Evolutionary conservation across 768 basidiomycete species (phyloP), one percentile per base, ranked within the genome.

Genomic region (Xerocomellus amylosporus): DNA sequence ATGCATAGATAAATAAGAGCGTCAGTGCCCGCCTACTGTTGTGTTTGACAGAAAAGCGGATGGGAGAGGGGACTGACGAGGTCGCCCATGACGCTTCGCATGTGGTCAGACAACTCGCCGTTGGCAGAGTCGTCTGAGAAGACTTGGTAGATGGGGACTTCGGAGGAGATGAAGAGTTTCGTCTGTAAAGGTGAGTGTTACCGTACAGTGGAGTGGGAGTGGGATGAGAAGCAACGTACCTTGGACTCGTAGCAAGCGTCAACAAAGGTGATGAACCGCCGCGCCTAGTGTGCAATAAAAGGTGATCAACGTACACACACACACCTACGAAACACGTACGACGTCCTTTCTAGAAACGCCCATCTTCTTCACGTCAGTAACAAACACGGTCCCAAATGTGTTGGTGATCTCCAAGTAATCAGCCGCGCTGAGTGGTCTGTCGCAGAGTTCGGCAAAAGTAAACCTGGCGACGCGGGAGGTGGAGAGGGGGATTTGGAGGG

Each of bases 211-310:
- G 15, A 44, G 37, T 19, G 8, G 31, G 41, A 17, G n/a, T n/a
- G 19, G 9, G 12, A 8, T 31, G 19, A 5, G 38, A 48, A 45
- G 17, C 14, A 24, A 31, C 71, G 9, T 64, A 86, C 87, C 79
- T 87, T 90, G 77, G 85, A 93, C 68, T 96, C 93, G 63, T 96
- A 96, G 65, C 93, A 95, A 22, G 93, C 91, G 75, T 99, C 97
- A 62, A 99, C 87, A 69, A 98, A 98, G 1, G 95, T 95, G 66
- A 99, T 99, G 68, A 99, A 98, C 58, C 97, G 77, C 61, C 97
- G 79, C 19, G 95, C 95, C 90, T 91, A 20, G 45, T 0, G 33
- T 20, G 15, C 17, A 37, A 26, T 10, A 3, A 20, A 14, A 38
- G 10, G 1, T 26, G 30, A 15, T 36, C 17, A 46, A 52, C 54